phyloP scores from a whole-genome alignment of 1,139 yeast species.

The Barnettozyma hawaiiensis region DNA sequence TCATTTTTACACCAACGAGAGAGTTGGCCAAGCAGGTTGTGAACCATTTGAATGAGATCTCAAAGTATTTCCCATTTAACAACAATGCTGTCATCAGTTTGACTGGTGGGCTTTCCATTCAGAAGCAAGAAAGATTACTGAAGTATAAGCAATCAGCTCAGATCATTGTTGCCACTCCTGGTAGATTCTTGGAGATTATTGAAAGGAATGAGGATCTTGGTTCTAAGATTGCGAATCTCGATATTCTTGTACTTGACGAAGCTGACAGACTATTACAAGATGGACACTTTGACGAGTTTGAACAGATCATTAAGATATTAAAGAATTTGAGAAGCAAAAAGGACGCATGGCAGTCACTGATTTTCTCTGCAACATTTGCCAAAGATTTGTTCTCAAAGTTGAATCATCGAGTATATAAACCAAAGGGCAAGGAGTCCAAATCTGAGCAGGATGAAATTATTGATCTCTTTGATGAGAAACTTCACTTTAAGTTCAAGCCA shows the following conservation, averaged over 20 bases:
- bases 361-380: conserved; percentile 92
- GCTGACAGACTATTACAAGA: conserved; percentile 96
- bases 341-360: conserved; percentile 80
- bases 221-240: conserved; percentile 54
- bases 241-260: conserved; percentile 81
- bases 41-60: conserved; percentile 61
- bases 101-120: conserved; percentile 93
- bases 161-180: conserved; percentile 92
- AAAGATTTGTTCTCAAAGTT: conserved; percentile 75
- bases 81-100: conserved; percentile 62
- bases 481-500: conserved; percentile 59
- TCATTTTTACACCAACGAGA: conserved; percentile 91
- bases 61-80: conserved; percentile 55
- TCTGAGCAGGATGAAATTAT: conserved; percentile 54
- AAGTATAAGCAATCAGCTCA: conserved; percentile 59
- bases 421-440: conserved; percentile 33
- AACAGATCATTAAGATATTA: conserved; percentile 66
- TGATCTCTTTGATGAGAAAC: conserved; percentile 48
- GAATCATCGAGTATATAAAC: conserved; percentile 36
- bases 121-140: conserved; percentile 80
- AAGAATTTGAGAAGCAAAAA: conserved; percentile 25
- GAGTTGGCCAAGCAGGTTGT: conserved; percentile 94
- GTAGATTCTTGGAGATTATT: conserved; percentile 78
- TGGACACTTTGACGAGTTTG: conserved; percentile 94
- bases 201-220: conserved; percentile 55